phyloP scores from a whole-genome alignment of 192 early-diverging fungal species.

The Coemansia sp. region DNA sequence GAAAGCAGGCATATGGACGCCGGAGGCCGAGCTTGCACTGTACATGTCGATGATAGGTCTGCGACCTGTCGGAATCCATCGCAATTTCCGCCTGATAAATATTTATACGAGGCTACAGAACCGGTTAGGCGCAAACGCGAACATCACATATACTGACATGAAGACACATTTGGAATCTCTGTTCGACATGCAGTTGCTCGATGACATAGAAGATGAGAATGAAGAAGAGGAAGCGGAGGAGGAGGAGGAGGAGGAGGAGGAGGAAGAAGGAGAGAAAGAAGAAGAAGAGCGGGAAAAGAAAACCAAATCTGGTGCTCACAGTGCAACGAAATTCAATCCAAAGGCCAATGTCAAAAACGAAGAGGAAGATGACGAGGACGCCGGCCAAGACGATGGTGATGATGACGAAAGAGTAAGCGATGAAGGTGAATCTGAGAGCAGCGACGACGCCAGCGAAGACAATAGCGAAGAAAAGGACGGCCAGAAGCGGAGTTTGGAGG shows the following conservation, averaged over 20 bases:
- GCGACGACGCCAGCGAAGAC: background rate
- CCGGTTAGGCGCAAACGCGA: conserved; percentile 25
- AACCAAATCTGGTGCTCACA: background rate
- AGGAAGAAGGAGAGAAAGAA: background rate
- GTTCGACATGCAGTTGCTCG: conserved; percentile 38
- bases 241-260: conserved; percentile 2
- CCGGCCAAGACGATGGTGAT: background rate
- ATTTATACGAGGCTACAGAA: conserved; percentile 45
- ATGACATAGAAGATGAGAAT: conserved; percentile 44
- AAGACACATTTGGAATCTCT: conserved; percentile 27
- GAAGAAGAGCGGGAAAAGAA: background rate
- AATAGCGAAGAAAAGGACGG: conserved; percentile 4
- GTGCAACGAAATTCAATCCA: background rate
- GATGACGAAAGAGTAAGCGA: background rate
- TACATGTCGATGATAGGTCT: conserved; percentile 49
- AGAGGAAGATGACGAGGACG: background rate
- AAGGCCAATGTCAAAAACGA: background rate
- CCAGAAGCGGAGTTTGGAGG: background rate
- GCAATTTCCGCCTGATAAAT: conserved; percentile 48
- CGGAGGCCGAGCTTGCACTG: conserved; percentile 45
- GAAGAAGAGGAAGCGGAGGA: conserved; percentile 33
- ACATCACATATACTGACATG: conserved; percentile 28
- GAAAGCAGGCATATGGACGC: conserved; percentile 20
- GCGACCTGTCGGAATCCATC: conserved; percentile 50
- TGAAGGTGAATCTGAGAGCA: background rate